Percentiles rank a stretch among this genome's conserved stretches.
Evolutionary conservation across 192 early-diverging fungal species (phyloP).

Genomic region (Coemansia sp.): DNA sequence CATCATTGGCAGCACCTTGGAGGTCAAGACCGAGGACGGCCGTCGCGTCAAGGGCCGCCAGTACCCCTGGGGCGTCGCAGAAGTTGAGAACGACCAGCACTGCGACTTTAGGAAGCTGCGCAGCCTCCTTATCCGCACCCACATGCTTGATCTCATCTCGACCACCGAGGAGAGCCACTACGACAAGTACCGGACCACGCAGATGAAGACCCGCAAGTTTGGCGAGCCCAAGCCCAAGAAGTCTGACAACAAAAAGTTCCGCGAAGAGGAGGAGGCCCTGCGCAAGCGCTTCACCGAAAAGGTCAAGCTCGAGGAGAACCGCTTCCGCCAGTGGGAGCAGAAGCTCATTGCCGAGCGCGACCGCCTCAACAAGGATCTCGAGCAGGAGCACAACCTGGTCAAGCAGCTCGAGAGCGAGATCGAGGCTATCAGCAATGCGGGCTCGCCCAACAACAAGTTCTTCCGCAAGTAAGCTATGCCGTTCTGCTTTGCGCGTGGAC

Average conservation of each 20-base stretch:
- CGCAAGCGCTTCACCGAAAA: conserved; percentile 98
- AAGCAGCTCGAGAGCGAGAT: conserved; percentile 91
- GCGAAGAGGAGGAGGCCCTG: conserved; percentile 96
- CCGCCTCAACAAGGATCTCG: conserved; percentile 98
- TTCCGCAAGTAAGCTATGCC: conserved; percentile 51
- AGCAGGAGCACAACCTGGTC: conserved; percentile 91
- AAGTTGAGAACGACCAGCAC: conserved; percentile 99
- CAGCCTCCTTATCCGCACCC: conserved; percentile 94
- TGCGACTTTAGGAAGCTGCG: conserved; percentile 98
- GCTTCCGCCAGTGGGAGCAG: conserved; percentile 99
- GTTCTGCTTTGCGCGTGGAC: background rate
- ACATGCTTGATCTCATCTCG: conserved; percentile 95
- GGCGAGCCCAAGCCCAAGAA: conserved; percentile 83
- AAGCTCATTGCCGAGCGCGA: conserved; percentile 94
- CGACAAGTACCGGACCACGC: conserved; percentile 86
- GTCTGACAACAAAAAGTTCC: conserved; percentile 92
- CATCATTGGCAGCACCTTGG: conserved; percentile 89
- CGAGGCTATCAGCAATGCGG: conserved; percentile 52
- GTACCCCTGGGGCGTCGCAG: conserved; percentile 98
- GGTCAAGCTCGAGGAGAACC: conserved; percentile 94
- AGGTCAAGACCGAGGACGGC: conserved; percentile 82
- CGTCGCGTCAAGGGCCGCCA: conserved; percentile 92
- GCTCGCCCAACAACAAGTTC: conserved; percentile 57
- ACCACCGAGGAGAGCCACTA: conserved; percentile 96
- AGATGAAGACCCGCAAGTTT: conserved; percentile 90